Conservation (phyloP, 441 rosid genomes). For the Adansonia rubrostipa region DNA sequence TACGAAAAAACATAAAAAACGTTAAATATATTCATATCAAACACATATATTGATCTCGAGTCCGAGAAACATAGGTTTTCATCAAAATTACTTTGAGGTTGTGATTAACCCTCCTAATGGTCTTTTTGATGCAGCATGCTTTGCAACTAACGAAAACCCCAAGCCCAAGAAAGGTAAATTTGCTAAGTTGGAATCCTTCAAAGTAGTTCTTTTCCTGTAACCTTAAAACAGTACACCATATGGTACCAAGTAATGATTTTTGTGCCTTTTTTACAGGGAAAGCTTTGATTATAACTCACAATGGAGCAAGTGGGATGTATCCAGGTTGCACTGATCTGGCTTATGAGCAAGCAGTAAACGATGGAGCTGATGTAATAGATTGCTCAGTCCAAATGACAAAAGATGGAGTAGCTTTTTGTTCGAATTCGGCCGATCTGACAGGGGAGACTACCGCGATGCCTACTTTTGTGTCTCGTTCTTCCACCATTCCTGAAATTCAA, state of each 20-base stretch:
- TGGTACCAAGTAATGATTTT: neutral
- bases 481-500: constrained; percentile 67
- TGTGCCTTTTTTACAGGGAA: constrained; percentile 40
- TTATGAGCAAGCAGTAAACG: constrained; percentile 74
- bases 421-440: constrained; percentile 62
- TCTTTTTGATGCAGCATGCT: constrained; percentile 63
- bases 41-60: no score
- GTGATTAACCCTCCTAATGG: constrained; percentile 13
- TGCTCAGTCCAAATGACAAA: constrained; percentile 88
- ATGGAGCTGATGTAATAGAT: constrained; percentile 86
- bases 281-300: constrained; percentile 67
- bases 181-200: constrained; percentile 4
- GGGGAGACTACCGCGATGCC: constrained; percentile 63
- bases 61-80: no score
- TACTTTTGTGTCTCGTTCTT: constrained; percentile 55
- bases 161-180: constrained; percentile 41
- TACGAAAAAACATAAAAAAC: neutral
- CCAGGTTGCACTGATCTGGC: constrained; percentile 89
- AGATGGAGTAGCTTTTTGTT: constrained; percentile 84
- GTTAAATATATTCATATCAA: no score
- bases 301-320: constrained; percentile 89
- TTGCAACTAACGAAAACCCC: constrained; percentile 38
- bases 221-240: neutral
- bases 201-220: neutral
- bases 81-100: neutral